Evolutionary conservation across 768 basidiomycete species (phyloP).

Genomic region (Steccherinum ochraceum): DNA sequence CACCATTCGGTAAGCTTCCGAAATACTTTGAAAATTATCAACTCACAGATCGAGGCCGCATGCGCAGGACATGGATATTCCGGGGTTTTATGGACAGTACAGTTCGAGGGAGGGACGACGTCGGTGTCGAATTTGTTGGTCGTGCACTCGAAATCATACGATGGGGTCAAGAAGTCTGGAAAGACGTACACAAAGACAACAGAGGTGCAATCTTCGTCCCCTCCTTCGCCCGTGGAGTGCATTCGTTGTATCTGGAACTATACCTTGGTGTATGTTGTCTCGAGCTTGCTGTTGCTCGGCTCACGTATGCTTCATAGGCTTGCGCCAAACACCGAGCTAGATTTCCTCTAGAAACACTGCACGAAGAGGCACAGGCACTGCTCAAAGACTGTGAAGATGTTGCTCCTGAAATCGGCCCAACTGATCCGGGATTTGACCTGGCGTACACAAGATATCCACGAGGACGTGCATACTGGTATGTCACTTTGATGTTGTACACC

Average conservation of each 20-base stretch:
- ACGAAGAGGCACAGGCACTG: background rate
- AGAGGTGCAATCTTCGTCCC: constrained; percentile 34
- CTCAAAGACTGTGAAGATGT: too few relatives aligned
- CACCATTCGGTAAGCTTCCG: constrained; percentile 25
- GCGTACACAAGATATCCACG: too few relatives aligned
- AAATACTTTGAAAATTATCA: background rate
- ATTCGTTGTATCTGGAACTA: constrained; percentile 22
- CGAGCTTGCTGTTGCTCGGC: too few relatives aligned
- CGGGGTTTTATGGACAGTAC: constrained; percentile 26
- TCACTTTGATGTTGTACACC: too few relatives aligned
- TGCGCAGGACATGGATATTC: constrained; percentile 34
- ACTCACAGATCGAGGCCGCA: background rate
- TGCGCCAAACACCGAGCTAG: too few relatives aligned
- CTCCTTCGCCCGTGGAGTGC: constrained; percentile 34
- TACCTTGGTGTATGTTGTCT: constrained; percentile 30
- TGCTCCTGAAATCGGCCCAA: too few relatives aligned
- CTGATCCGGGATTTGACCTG: too few relatives aligned
- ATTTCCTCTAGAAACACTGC: background rate
- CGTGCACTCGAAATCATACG: constrained; percentile 33
- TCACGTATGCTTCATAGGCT: too few relatives aligned
- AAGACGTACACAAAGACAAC: constrained; percentile 28
- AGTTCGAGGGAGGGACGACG: constrained; percentile 8
- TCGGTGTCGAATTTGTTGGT: constrained; percentile 26
- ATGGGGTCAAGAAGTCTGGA: constrained; percentile 33
- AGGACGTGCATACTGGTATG: too few relatives aligned